Conservation (phyloP, 1,139 yeast genomes). For the Geotrichum restrictum region DNA sequence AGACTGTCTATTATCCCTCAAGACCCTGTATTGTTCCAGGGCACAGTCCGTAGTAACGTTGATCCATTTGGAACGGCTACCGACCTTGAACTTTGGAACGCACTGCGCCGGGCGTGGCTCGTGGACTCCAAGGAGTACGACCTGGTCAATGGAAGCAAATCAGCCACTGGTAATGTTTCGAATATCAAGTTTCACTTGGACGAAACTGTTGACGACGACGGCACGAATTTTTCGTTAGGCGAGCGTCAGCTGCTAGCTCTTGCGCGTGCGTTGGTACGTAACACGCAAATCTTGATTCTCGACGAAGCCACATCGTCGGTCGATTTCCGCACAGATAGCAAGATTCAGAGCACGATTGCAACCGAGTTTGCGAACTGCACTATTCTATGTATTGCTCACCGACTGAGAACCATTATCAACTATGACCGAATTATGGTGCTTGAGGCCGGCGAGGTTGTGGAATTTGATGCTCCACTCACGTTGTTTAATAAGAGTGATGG, state of each 20-base stretch:
- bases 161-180: conserved; percentile 15
- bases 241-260: conserved; percentile 72
- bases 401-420: conserved; percentile 61
- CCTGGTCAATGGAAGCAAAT: conserved; percentile 27
- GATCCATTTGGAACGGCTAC: conserved; percentile 58
- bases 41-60: conserved; percentile 59
- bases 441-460: conserved; percentile 59
- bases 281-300: conserved; percentile 59
- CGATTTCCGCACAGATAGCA: conserved; percentile 71
- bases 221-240: conserved; percentile 69
- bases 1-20: conserved; percentile 71
- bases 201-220: conserved; percentile 66
- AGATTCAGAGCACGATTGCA: conserved; percentile 62
- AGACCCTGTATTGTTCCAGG: conserved; percentile 69
- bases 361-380: conserved; percentile 63
- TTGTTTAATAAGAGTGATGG: conserved; percentile 47
- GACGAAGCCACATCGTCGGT: conserved; percentile 86
- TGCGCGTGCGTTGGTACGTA: conserved; percentile 73
- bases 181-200: conserved; percentile 62
- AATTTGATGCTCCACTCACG: conserved; percentile 47
- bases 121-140: conserved; percentile 44
- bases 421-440: conserved; percentile 65
- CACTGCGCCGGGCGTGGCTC: conserved; percentile 60
- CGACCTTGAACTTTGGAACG: conserved; percentile 56
- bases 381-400: conserved; percentile 74